Percentiles rank a stretch among this genome's conserved stretches.
phyloP scores from a whole-genome alignment of 1,284 basidiomycete genomes.

The Microbotryum saponariae region DNA sequence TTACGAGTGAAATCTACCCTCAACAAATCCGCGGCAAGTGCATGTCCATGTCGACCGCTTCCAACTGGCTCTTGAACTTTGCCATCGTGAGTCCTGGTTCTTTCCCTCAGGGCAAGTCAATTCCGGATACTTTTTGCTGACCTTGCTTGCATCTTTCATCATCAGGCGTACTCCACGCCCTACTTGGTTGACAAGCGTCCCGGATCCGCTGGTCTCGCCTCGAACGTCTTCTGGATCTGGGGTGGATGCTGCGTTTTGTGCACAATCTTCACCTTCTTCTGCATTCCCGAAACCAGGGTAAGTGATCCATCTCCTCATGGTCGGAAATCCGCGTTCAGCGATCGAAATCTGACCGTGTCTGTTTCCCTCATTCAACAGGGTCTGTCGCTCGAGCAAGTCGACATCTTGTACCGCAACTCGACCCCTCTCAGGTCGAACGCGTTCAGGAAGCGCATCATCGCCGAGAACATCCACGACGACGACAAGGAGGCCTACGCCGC shows the following conservation, averaged over 20 bases:
- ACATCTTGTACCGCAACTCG: conserved; percentile 45
- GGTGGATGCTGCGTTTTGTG: conserved; percentile 25
- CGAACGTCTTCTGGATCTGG: conserved; percentile 39
- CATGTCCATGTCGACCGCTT: conserved; percentile 38
- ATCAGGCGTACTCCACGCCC: conserved; percentile 9
- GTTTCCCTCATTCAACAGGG: conserved; percentile 23
- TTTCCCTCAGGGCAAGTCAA: not conserved
- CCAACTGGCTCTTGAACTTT: conserved; percentile 43
- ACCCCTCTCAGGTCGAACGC: conserved; percentile 23
- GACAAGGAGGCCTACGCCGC: conserved; percentile 15
- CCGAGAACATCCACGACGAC: conserved; percentile 30
- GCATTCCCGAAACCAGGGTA: conserved; percentile 38
- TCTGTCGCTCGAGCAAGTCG: conserved; percentile 41
- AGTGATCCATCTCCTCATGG: too few species aligned
- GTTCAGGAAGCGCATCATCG: conserved; percentile 44
- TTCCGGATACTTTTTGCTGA: conserved; percentile 19
- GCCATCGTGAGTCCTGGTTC: conserved; percentile 31
- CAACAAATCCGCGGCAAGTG: conserved; percentile 31
- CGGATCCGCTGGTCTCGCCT: conserved; percentile 10
- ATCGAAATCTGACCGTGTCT: too few species aligned
- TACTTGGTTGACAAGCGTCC: not conserved
- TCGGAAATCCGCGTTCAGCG: too few species aligned
- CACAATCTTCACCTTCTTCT: conserved; percentile 33
- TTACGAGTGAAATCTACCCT: too few species aligned
- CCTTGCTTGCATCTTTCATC: conserved; percentile 28